These are phyloP conservation scores for Setaria italica DNA, from an alignment of 202 grass and related monocot genomes.

Conservation along the genomic window DNA sequence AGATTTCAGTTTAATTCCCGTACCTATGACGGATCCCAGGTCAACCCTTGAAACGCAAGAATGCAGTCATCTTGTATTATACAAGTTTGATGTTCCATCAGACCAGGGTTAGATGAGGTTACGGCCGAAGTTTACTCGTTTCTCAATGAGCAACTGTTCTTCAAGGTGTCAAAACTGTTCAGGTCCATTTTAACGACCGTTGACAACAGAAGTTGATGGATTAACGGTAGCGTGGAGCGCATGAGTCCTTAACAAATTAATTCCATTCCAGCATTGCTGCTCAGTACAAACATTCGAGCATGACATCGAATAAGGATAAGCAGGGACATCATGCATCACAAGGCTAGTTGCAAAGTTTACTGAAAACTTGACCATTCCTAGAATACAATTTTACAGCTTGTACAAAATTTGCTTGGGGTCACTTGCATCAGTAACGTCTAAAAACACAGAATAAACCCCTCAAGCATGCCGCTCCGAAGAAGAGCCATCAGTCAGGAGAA, in stretches of 20 bases:
- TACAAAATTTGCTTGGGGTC: slow-evolving; percentile 3
- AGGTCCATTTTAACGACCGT: neutral
- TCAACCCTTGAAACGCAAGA: neutral
- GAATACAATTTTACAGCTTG: slow-evolving; percentile 14
- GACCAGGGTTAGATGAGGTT: neutral
- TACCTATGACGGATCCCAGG: neutral
- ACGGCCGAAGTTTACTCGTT: neutral
- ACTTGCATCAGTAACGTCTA: neutral
- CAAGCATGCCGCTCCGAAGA: neutral
- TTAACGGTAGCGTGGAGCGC: neutral
- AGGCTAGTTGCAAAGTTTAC: neutral
- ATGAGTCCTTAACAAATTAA: neutral
- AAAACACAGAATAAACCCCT: neutral
- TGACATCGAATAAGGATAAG: neutral
- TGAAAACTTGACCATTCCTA: slow-evolving; percentile 14
- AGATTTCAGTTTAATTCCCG: too few species aligned
- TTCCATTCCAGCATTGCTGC: neutral
- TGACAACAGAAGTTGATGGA: neutral
- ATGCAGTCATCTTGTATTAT: neutral
- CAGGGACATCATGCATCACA: neutral
- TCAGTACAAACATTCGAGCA: neutral
- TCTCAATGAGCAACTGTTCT: neutral
- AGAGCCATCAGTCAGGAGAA: slow-evolving; percentile 1
- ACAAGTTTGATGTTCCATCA: neutral
- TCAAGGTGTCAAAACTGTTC: neutral